Conservation (phyloP, 73 alveolate genomes). For the Paramecium primaurelia region DNA sequence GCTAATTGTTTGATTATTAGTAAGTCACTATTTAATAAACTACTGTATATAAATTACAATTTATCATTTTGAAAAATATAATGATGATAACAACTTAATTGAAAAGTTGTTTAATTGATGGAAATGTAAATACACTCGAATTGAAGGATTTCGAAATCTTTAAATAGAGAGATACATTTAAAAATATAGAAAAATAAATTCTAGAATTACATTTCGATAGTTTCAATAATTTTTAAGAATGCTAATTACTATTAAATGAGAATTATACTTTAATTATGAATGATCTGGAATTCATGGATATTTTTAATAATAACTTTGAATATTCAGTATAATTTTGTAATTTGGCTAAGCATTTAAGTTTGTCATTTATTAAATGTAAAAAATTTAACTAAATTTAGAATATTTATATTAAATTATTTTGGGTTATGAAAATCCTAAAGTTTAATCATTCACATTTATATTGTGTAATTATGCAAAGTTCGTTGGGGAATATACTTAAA, state of each 20-base stretch:
- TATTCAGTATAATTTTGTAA: background rate
- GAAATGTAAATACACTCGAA: background rate
- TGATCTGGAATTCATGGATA: background rate
- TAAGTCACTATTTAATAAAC: background rate
- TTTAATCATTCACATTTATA: background rate
- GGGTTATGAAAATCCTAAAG: background rate
- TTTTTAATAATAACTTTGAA: slow-evolving; percentile 17
- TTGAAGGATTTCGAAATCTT: background rate
- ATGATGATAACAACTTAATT: background rate
- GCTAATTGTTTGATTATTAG: background rate
- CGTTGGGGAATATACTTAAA: background rate
- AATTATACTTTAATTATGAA: background rate
- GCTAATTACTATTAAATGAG: background rate
- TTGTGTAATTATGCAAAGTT: background rate
- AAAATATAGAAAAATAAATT: background rate
- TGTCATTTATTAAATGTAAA: background rate
- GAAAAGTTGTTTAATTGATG: background rate
- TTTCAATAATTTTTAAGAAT: background rate
- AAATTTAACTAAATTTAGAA: background rate
- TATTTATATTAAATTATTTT: background rate
- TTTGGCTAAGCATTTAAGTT: background rate
- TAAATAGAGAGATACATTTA: background rate
- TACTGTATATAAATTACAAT: background rate
- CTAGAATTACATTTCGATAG: slow-evolving; percentile 18
- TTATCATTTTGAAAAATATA: background rate